Evolutionary conservation across 2,329 filamentous ascomycete species (phyloP), one percentile per base, ranked within the genome.

Genomic region (Amesomyces nigricolor): DNA sequence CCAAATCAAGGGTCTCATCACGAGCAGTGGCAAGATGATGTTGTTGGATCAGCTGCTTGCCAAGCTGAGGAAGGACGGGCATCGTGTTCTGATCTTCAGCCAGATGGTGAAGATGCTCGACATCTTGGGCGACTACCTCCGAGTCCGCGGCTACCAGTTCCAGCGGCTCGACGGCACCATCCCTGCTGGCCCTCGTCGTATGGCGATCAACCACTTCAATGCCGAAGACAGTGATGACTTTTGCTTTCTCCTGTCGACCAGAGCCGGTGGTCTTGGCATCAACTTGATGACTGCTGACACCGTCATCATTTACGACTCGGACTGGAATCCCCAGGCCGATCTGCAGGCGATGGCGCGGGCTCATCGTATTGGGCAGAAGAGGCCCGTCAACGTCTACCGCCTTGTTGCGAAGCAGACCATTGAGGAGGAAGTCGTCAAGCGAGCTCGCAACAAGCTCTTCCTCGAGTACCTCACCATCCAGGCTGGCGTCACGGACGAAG

Each of bases 91-190:
- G 60, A 97, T 99, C 62, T 99, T 99, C 77, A 97, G 92, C 70
- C 94, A 99, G 69, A 99, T 99, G 94, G 95, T 99, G 37, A 95
- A 90, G 68, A 97, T 99, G 88, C 81, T 99, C 19, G 91, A 99
- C 66, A 94, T 99, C 51, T 79, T 99, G 1, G 89, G 90, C 45
- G 92, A 99, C 66, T 99, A 99, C 68, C 82, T 97, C 62, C 88
- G 90, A 50, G 81, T 94, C 51, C 87, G 94, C 60, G 91, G 91
- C n/a, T 95, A 97, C 71, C 86, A 94, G 57, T 97, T 94, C 67
- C 95, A 99, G 68, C 83, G 94, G 16, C 81, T 99, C 7, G 94
- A 99, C 68, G 94, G 94, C 63, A 99, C 94, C 2, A 96, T 99
- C 62, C 87, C 89, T 35, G 88, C 94, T 11, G 87, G 85, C 1